Evolutionary conservation across 345 rosid species (phyloP).

Genomic region (Sisymbrium altissimum): DNA sequence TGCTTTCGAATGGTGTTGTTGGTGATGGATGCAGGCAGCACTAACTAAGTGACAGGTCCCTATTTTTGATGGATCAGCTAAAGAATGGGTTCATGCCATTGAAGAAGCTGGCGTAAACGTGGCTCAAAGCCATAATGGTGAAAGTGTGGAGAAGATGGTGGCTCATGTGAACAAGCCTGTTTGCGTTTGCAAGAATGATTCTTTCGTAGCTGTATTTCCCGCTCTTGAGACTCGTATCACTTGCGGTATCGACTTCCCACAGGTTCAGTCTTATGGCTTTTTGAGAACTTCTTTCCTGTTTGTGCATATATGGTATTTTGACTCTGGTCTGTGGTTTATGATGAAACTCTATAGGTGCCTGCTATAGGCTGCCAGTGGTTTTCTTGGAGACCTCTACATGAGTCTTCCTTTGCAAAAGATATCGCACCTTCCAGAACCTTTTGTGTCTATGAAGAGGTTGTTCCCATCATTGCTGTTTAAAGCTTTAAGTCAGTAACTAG

Average conservation of each 20-base stretch:
- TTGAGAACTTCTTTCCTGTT: neutral
- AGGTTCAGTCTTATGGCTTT: conserved; percentile 39
- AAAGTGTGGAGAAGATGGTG: conserved; percentile 51
- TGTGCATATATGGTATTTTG: neutral
- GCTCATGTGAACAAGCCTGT: conserved; percentile 59
- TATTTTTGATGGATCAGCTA: conserved; percentile 84
- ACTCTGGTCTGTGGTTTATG: conserved; percentile 2
- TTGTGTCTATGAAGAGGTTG: conserved; percentile 80
- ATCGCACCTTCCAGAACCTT: conserved; percentile 80
- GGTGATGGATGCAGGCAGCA: conserved; percentile 21
- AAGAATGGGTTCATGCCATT: conserved; percentile 66
- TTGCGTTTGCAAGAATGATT: conserved; percentile 54
- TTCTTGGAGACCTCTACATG: conserved; percentile 48
- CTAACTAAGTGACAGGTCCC: conserved; percentile 60
- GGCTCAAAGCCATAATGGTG: conserved; percentile 51
- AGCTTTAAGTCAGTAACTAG: neutral
- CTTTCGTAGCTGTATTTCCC: conserved; percentile 68
- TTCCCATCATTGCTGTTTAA: conserved; percentile 8
- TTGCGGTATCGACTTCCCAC: conserved; percentile 79
- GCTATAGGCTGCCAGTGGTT: conserved; percentile 85
- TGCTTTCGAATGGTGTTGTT: no score
- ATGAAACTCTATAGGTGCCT: conserved; percentile 42
- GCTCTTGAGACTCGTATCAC: conserved; percentile 53
- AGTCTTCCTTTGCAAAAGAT: conserved; percentile 42
- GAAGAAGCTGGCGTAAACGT: conserved; percentile 51